A percentile compares a stretch with the other conserved stretches of the same genome.
Conservation (phyloP, 2,329 filamentous ascomycete genomes). For the Fusarium sp. region DNA sequence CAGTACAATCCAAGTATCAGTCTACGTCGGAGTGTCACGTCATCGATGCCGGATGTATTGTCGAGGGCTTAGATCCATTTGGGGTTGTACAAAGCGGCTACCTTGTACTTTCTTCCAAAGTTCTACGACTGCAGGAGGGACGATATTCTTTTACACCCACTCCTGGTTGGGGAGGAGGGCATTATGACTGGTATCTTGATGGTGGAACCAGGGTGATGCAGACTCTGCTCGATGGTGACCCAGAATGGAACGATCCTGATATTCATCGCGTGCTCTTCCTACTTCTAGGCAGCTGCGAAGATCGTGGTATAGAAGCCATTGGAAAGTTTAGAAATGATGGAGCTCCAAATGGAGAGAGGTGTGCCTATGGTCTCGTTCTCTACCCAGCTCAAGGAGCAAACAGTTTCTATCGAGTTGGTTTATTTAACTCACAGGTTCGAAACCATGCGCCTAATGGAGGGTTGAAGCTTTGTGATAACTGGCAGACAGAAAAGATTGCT, state of each 20-base stretch:
- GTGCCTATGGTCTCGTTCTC: not conserved
- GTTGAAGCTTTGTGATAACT: not conserved
- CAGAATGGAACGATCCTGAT: accelerated
- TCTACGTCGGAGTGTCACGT: accelerated
- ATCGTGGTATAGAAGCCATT: accelerated
- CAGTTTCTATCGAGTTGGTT: not conserved
- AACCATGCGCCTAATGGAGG: not conserved
- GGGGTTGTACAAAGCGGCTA: no score
- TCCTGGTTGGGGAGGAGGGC: accelerated
- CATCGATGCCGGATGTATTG: not conserved
- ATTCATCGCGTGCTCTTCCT: not conserved
- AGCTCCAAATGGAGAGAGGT: not conserved
- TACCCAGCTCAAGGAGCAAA: not conserved
- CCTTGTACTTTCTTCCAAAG: no score
- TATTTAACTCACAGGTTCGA: not conserved
- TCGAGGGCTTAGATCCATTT: not conserved
- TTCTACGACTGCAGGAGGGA: accelerated
- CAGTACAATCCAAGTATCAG: accelerated
- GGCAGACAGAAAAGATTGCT: not conserved
- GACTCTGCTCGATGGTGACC: accelerated
- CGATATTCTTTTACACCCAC: not conserved
- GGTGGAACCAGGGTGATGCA: not conserved
- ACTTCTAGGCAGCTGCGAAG: not conserved
- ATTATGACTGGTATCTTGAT: not conserved
- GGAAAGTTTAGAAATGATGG: not conserved